Base-by-base conservation (phyloP, 106 monocot species). In the Acanthochlamys bracteata region DNA sequence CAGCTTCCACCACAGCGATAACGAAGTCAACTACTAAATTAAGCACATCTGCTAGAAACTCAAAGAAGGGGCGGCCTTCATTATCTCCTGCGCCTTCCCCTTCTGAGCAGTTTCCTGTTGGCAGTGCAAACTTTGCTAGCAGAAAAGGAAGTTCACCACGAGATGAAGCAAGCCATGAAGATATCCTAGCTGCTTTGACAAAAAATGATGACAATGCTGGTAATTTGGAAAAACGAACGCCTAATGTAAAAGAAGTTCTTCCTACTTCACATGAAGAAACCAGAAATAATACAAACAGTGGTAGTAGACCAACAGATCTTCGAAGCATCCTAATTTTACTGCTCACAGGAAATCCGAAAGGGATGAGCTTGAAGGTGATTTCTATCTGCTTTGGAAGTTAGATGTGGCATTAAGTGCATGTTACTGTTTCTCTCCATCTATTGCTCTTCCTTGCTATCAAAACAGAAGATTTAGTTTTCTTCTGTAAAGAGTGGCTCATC, bases 331-430 rank as follows among this genome's bases (percentile, higher is more conserved):
- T 86, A 55, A 80, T 83, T 33, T 70, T 54, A 62, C 9, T 75
- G 56, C 76, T 90, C 10, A 71, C 77, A 53, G 70, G 84, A 76
- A 88, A 80, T 71, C 76, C 96, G 0, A 91, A 91, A 41, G 96
- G 88, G 23, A 83, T 85, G 72, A 85, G 59, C 69, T 80, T 83
- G 67, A 91, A 91, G 91, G 96, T 98, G 66, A 33, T 33, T 33
- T 33, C 6, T 33, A 1, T 33, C 33, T 33, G 33, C 33, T 33
- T 33, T 33, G 33, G 33, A 3, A 33, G 33, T 33, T 33, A 33
- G 33, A 33, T 3, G 33, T 51, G n/a, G 10, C 10, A 8, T 51
- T 51, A 9, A 9, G 2, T 3, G 33, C 33, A 33, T 33, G 6
- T 6, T 33, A 33, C 33, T 33, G 33, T 33, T 33, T 33, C 1